Evolutionary conservation across 768 basidiomycete species (phyloP).

Genomic region (Boletus reticulatus): DNA sequence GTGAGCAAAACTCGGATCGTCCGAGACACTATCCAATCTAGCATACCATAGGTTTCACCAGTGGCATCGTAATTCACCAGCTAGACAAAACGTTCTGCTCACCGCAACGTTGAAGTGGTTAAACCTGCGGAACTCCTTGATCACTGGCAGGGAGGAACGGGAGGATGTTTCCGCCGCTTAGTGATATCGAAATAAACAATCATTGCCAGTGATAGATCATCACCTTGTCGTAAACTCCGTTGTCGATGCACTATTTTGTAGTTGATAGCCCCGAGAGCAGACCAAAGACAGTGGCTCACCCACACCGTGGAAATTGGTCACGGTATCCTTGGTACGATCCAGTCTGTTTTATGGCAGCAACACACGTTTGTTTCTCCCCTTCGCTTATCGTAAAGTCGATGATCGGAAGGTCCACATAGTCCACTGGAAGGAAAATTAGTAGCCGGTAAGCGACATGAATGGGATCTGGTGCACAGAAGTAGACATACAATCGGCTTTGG

Average conservation of each 20-base stretch:
- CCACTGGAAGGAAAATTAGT: too few species aligned
- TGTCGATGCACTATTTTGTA: conserved; percentile 50
- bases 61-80: conserved; percentile 33
- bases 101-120: conserved; percentile 53
- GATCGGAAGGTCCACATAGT: too few species aligned
- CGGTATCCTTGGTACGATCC: too few species aligned
- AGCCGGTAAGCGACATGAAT: too few species aligned
- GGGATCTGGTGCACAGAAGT: too few species aligned
- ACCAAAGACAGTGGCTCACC: conserved; percentile 29
- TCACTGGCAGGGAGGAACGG: conserved; percentile 54
- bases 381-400: too few species aligned
- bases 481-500: too few species aligned
- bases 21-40: background rate
- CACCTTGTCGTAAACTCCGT: conserved; percentile 60
- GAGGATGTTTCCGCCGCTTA: conserved; percentile 48
- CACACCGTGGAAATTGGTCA: too few species aligned
- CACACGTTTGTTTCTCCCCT: too few species aligned
- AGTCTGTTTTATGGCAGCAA: too few species aligned
- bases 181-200: too few species aligned
- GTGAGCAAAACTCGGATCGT: background rate
- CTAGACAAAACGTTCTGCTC: background rate
- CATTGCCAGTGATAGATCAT: too few species aligned
- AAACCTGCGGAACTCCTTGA: conserved; percentile 46
- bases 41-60: conserved; percentile 43
- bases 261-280: background rate